Base-by-base conservation (phyloP, 371 early-diverging fungal species). In the Conidiobolus incongruus region DNA sequence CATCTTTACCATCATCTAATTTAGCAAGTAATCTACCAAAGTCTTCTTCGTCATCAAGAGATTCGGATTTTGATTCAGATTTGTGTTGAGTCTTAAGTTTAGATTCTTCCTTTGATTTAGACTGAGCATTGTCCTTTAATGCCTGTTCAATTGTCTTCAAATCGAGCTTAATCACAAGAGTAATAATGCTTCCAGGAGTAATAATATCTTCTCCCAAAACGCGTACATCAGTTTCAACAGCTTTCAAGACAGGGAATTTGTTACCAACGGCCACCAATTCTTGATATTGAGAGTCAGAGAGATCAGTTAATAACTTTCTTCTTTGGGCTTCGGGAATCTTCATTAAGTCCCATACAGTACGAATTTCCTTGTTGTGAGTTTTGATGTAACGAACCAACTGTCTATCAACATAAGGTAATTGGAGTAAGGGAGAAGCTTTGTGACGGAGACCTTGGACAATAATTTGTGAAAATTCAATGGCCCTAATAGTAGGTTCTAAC, bases 151-250 rank as follows among this genome's bases (percentile, higher is more conserved):
- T 47, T 22, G 44, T 38, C 24, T 48, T 48, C 20, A 56, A 43
- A 38, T 47, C 61, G 33, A 73, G 47, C 47, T 68, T 70, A 45
- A 78, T 56, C 21, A 79, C 60, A 49, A 77, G 75, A 2, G 87
- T 83, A 38, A 84, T 73, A 40, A 85, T 65, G 0, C 82, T 72
- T 35, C 72, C 72, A 16, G 83, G 77, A 8, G 84, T 85, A 37
- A 84, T 69, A 36, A 69, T 68, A 46, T 67, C 63, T 52, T 86
- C 83, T 33, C 84, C 86, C 36, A 77, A 62, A 21, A 83, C 81
- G 45, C 39, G 28, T 3, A 45, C 7, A 38, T 39, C 24, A 4
- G 20, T 22, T 23, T n/a, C n/a, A n/a, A n/a, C n/a, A n/a, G n/a
- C n/a, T n/a, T n/a, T 46, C 8, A 38, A 46, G n/a, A 40, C 68